phyloP scores from a whole-genome alignment of 2,329 filamentous ascomycete genomes.

The Ceratocystis harringtonii region DNA sequence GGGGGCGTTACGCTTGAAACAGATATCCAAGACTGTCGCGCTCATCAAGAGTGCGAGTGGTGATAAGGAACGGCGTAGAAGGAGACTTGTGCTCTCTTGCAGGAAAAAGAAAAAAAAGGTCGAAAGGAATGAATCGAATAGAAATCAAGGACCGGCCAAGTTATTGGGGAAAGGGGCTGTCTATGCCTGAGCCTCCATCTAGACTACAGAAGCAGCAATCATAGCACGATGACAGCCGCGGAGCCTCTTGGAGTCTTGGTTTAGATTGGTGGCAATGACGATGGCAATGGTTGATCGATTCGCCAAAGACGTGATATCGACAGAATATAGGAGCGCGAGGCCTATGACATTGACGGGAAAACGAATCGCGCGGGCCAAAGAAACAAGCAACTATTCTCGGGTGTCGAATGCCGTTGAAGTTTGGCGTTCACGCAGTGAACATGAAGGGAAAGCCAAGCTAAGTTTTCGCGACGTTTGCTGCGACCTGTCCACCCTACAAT shows the following conservation, averaged over 20 bases:
- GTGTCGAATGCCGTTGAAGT: neutral
- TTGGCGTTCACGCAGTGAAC: neutral
- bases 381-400: neutral
- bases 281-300: neutral
- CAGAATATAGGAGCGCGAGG: slow-evolving; percentile 1
- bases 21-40: neutral
- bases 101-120: slow-evolving; percentile 2
- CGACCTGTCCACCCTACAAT: neutral
- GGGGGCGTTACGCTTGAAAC: neutral
- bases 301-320: neutral
- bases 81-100: slow-evolving; percentile 18
- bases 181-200: slow-evolving; percentile 12
- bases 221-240: neutral
- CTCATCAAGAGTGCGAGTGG: slow-evolving; percentile 7
- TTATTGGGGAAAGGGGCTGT: slow-evolving; percentile 3
- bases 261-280: neutral
- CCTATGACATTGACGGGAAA: slow-evolving; percentile 19
- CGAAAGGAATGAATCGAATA: slow-evolving; percentile 11
- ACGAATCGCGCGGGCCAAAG: neutral
- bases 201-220: slow-evolving; percentile 6
- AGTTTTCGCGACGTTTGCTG: neutral
- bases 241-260: neutral
- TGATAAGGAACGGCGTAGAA: slow-evolving; percentile 8
- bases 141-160: slow-evolving; percentile 16
- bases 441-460: neutral